Evolutionary conservation across 169 alveolate genomes (phyloP).

Genomic region (Cryptosporidium sp.): DNA sequence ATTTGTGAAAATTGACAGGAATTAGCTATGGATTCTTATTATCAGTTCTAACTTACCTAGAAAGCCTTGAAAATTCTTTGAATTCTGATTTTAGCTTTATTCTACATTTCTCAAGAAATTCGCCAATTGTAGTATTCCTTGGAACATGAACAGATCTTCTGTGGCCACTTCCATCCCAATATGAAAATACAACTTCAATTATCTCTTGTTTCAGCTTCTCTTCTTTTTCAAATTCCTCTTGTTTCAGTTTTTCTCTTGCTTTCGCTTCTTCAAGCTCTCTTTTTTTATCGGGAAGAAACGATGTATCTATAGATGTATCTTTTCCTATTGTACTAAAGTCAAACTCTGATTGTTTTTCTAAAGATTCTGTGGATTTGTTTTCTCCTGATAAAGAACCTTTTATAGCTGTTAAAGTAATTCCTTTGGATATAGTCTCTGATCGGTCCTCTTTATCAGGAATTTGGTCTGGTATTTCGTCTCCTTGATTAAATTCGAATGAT

Average conservation of each 20-base stretch:
- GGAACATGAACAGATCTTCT: slow-evolving; percentile 76
- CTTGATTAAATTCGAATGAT: slow-evolving; percentile 30
- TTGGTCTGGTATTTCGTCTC: background rate
- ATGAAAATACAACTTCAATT: slow-evolving; percentile 79
- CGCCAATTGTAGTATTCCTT: slow-evolving; percentile 76
- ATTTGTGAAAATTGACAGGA: background rate
- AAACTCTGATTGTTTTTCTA: background rate
- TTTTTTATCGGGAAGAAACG: slow-evolving; percentile 59
- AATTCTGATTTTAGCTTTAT: slow-evolving; percentile 77
- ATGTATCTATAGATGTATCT: slow-evolving; percentile 47
- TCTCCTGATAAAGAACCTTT: background rate
- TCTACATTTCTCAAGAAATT: slow-evolving; percentile 78
- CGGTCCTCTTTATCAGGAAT: background rate
- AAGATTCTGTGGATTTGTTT: background rate
- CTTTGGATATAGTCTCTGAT: background rate
- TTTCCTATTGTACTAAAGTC: slow-evolving; percentile 41
- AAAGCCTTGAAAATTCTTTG: slow-evolving; percentile 52
- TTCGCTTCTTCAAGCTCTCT: slow-evolving; percentile 19
- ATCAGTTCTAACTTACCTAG: slow-evolving; percentile 41
- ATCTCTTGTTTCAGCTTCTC: slow-evolving; percentile 67
- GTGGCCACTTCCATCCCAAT: slow-evolving; percentile 84
- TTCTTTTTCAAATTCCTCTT: slow-evolving; percentile 52
- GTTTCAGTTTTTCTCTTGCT: background rate
- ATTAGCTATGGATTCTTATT: background rate
- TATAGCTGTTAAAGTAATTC: background rate